Percentiles rank a stretch among this genome's conserved stretches.
phyloP scores from a whole-genome alignment of 2,329 filamentous ascomycete genomes.

The Penicillium palitans region DNA sequence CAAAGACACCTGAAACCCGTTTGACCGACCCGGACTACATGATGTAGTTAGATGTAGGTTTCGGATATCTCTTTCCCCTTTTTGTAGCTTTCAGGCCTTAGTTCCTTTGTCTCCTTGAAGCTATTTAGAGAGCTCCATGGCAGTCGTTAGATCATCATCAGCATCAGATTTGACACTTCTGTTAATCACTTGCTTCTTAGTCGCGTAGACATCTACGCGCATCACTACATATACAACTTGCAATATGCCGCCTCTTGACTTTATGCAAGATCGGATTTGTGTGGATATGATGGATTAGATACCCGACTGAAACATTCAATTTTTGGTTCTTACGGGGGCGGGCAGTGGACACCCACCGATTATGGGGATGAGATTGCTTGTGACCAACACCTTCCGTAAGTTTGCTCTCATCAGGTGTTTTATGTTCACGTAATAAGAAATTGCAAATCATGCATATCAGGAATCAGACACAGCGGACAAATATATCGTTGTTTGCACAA shows the following conservation, averaged over 20 bases:
- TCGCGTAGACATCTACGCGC: too few species aligned
- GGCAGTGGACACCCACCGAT: not conserved
- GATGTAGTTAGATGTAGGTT: too few species aligned
- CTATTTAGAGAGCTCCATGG: too few species aligned
- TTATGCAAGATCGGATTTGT: not conserved
- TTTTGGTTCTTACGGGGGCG: not conserved
- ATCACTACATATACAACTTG: too few species aligned
- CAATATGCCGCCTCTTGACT: not conserved
- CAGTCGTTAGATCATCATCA: too few species aligned
- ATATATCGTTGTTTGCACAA: not conserved
- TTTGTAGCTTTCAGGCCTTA: too few species aligned
- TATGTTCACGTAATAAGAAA: not conserved
- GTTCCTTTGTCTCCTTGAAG: too few species aligned
- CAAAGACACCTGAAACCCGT: not conserved
- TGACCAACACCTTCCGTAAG: not conserved
- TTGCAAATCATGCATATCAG: not conserved
- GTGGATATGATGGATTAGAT: not conserved
- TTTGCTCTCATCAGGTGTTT: not conserved
- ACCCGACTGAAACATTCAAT: not conserved
- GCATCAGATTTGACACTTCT: too few species aligned
- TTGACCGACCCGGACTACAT: not conserved
- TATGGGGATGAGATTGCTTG: not conserved
- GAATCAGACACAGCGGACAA: not conserved
- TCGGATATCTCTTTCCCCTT: too few species aligned
- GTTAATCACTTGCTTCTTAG: too few species aligned